A percentile compares a stretch with the other conserved stretches of the same genome.
These are phyloP conservation scores for Micractinium conductrix DNA, from an alignment of 139 green algal species.

Conservation along the genomic window DNA sequence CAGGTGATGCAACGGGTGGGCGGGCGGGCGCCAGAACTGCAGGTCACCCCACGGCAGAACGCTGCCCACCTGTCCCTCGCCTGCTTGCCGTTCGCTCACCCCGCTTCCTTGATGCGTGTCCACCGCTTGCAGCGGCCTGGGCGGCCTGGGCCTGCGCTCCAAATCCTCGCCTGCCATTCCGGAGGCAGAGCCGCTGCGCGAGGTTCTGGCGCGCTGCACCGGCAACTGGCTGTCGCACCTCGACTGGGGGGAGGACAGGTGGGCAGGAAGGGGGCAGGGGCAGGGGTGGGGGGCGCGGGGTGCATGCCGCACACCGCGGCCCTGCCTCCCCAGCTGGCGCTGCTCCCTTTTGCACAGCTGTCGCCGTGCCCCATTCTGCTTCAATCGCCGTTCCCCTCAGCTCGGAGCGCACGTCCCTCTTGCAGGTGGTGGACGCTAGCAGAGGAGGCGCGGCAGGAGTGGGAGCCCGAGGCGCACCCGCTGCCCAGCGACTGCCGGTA, in stretches of 20 bases:
- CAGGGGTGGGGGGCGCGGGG: too few species aligned
- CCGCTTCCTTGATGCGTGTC: too few species aligned
- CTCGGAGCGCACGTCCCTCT: neutral
- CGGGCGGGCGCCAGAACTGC: too few species aligned
- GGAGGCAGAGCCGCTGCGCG: neutral
- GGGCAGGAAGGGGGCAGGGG: neutral
- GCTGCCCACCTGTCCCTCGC: too few species aligned
- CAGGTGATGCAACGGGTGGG: too few species aligned
- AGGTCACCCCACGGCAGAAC: too few species aligned
- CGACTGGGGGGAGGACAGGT: slow-evolving; percentile 68
- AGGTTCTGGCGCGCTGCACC: slow-evolving; percentile 36
- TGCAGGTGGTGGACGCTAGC: slow-evolving; percentile 72
- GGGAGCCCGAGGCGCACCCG: slow-evolving; percentile 41
- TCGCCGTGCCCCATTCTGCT: neutral
- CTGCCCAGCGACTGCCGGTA: slow-evolving; percentile 75
- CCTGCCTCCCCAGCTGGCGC: too few species aligned
- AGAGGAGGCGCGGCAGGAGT: slow-evolving; percentile 46
- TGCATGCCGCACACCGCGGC: too few species aligned
- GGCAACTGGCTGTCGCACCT: slow-evolving; percentile 87
- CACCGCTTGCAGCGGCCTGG: slow-evolving; percentile 14
- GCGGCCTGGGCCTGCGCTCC: slow-evolving; percentile 12
- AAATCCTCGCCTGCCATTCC: slow-evolving; percentile 5
- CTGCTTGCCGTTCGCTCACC: too few species aligned
- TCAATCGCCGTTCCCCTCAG: neutral
- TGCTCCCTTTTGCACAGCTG: too few species aligned